Percentiles rank a stretch among this genome's conserved stretches.
These are phyloP conservation scores for Xylariaceae sp. DNA, from an alignment of 2,329 filamentous ascomycete genomes.

Conservation along the genomic window DNA sequence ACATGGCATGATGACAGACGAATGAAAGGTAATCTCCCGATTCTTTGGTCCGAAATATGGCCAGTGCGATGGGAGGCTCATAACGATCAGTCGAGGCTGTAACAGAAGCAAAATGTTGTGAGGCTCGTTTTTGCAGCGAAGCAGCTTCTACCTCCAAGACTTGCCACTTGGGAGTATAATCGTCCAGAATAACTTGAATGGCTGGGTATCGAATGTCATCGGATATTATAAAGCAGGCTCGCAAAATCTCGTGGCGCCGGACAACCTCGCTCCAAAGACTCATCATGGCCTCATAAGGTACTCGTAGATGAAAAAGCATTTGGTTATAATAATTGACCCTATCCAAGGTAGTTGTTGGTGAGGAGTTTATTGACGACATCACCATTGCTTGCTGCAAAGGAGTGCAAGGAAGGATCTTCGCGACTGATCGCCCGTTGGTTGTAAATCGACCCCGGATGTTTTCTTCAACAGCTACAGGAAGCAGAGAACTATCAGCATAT, in stretches of 20 bases:
- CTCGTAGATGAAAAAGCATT: conserved; percentile 56
- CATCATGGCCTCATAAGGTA: conserved; percentile 46
- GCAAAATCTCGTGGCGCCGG: conserved; percentile 65
- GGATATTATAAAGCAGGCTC: conserved; percentile 69
- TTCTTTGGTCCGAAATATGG: conserved; percentile 31
- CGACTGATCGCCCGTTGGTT: conserved; percentile 34
- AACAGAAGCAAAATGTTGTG: conserved; percentile 36
- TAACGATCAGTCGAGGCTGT: conserved; percentile 40
- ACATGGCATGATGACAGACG: conserved; percentile 72
- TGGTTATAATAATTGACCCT: conserved; percentile 64
- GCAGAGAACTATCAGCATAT: conserved; percentile 10
- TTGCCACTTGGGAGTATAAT: conserved; percentile 39
- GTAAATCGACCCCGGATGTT: conserved; percentile 32
- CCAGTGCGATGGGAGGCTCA: conserved; percentile 42
- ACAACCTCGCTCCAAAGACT: conserved; percentile 58
- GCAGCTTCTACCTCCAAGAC: conserved; percentile 24
- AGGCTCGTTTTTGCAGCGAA: conserved; percentile 20
- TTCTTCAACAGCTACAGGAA: conserved; percentile 26
- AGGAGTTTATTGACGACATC: conserved; percentile 40
- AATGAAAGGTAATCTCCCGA: conserved; percentile 41
- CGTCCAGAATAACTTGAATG: conserved; percentile 62
- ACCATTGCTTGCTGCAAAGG: conserved; percentile 87
- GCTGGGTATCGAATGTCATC: conserved; percentile 56
- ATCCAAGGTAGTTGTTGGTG: conserved; percentile 17
- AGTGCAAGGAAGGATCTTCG: conserved; percentile 70